Evolutionary conservation across 805 yeast genomes (phyloP).

Genomic region (Wickerhamiella musiphila): DNA sequence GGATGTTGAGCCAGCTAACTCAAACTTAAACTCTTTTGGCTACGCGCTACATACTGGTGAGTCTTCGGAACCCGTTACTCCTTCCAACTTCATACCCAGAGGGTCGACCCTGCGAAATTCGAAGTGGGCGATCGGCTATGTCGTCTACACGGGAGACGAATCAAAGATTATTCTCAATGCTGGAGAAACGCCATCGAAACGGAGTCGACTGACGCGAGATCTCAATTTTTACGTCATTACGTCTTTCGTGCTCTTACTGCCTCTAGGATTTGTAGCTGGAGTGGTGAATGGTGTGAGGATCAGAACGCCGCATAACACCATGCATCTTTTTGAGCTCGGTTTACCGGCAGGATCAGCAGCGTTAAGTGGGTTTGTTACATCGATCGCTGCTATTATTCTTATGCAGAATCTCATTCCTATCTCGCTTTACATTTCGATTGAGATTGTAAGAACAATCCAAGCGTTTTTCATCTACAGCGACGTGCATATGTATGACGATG

Average conservation of each 20-base stretch:
- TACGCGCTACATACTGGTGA: slow-evolving; percentile 43
- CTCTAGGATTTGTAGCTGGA: slow-evolving; percentile 53
- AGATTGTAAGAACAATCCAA: slow-evolving; percentile 60
- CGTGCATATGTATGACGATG: slow-evolving; percentile 48
- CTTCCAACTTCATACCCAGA: slow-evolving; percentile 48
- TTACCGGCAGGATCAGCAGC: slow-evolving; percentile 44
- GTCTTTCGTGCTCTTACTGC: slow-evolving; percentile 44
- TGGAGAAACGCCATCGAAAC: slow-evolving; percentile 61
- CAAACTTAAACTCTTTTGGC: slow-evolving; percentile 44
- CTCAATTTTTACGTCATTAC: slow-evolving; percentile 48
- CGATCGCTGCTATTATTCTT: slow-evolving; percentile 55
- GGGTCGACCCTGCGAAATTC: slow-evolving; percentile 63
- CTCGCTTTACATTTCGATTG: slow-evolving; percentile 61
- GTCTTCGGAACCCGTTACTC: slow-evolving; percentile 37
- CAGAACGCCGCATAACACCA: slow-evolving; percentile 27
- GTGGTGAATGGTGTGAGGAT: slow-evolving; percentile 52
- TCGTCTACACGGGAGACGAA: slow-evolving; percentile 60
- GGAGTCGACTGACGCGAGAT: slow-evolving; percentile 45
- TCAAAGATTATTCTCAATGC: slow-evolving; percentile 64
- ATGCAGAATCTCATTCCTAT: slow-evolving; percentile 69
- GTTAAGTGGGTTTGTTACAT: slow-evolving; percentile 46
- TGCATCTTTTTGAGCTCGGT: slow-evolving; percentile 41
- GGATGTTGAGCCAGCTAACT: slow-evolving; percentile 59
- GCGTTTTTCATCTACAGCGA: slow-evolving; percentile 63
- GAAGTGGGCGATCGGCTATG: slow-evolving; percentile 58